Conservation (phyloP, 176 grass and related monocot species). For the Paspalum notatum region DNA sequence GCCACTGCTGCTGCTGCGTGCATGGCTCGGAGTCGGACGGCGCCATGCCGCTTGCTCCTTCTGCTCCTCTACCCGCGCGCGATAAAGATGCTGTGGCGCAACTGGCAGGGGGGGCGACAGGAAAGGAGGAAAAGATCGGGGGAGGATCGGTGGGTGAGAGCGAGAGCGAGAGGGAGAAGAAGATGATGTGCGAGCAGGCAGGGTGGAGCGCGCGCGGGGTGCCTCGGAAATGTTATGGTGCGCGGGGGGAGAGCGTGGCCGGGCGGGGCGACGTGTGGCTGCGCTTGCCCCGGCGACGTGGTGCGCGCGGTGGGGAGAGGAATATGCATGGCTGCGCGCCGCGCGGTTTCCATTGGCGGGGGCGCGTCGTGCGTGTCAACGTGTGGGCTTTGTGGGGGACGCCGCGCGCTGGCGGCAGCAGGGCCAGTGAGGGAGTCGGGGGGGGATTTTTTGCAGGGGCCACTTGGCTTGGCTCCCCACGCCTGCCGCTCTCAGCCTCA, state of each 20-base stretch:
- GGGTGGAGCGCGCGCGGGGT: background rate
- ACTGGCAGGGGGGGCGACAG: background rate
- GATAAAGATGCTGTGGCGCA: constrained; percentile 8
- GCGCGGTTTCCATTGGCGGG: background rate
- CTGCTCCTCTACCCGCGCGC: too few relatives aligned
- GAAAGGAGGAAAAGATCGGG: background rate
- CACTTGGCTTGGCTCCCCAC: constrained; percentile 22
- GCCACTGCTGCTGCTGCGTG: background rate
- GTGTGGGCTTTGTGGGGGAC: background rate
- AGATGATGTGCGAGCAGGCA: background rate
- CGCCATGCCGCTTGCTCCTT: constrained; percentile 7
- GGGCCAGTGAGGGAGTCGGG: constrained; percentile 23
- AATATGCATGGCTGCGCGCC: background rate
- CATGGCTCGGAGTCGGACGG: constrained; percentile 15
- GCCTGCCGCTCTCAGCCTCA: background rate
- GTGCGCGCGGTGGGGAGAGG: background rate
- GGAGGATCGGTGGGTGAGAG: background rate
- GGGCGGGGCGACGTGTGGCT: constrained; percentile 40
- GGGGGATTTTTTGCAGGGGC: constrained; percentile 46
- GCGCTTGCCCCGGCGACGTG: constrained; percentile 41
- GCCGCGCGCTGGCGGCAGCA: constrained; percentile 8
- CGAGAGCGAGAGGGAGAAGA: background rate
- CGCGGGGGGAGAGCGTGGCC: constrained; percentile 44
- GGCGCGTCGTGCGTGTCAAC: constrained; percentile 24
- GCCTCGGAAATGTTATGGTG: constrained; percentile 37